Conservation (phyloP, 345 rosid genomes). For the Gossypium anomalum region DNA sequence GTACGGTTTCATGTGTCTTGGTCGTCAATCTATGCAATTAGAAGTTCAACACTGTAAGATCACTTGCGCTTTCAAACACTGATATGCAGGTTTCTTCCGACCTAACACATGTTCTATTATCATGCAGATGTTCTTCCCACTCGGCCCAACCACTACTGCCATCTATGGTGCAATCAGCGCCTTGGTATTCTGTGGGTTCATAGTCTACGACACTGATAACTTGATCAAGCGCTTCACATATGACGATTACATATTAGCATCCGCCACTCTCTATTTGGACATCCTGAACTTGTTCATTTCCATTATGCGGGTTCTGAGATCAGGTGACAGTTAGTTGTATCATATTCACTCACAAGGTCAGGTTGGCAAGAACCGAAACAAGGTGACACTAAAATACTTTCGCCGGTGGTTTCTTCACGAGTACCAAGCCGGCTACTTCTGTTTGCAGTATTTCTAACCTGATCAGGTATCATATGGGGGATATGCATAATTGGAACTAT, state of each 20-base stretch:
- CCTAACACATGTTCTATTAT: neutral
- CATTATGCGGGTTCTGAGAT: constrained; percentile 72
- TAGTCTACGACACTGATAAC: constrained; percentile 84
- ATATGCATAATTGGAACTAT: neutral
- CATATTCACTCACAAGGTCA: neutral
- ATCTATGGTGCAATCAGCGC: constrained; percentile 81
- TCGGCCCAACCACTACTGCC: constrained; percentile 77
- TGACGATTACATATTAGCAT: constrained; percentile 87
- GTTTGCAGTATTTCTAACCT: neutral
- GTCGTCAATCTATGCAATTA: no score
- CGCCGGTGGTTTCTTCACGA: no score
- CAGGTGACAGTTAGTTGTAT: constrained; percentile 43
- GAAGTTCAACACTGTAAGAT: no score
- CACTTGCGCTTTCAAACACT: neutral
- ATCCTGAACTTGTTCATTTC: constrained; percentile 82
- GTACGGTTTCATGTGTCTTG: no score
- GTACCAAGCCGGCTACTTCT: neutral
- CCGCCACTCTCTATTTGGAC: constrained; percentile 81
- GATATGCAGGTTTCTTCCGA: neutral
- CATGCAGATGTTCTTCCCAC: constrained; percentile 76
- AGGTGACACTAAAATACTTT: neutral
- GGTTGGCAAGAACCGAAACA: neutral
- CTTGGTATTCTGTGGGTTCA: constrained; percentile 79
- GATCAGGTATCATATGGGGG: neutral
- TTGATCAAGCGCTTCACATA: constrained; percentile 91